A percentile compares a stretch with the other conserved stretches of the same genome.
phyloP scores from a whole-genome alignment of 495 filamentous ascomycete species.

The Cenococcum geophilum region DNA sequence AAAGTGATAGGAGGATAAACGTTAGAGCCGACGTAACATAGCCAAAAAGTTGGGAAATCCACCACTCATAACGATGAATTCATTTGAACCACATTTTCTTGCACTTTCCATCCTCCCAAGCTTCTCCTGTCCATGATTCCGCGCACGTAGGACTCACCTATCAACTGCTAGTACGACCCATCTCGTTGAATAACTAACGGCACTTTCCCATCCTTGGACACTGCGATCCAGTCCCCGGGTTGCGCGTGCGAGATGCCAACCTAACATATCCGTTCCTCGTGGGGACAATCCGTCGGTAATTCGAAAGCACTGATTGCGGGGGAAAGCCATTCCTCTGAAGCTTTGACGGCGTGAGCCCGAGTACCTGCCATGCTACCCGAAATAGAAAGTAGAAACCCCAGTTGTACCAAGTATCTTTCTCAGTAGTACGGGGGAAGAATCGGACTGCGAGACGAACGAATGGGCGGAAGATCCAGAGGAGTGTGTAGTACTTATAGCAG shows the following conservation, averaged over 20 bases:
- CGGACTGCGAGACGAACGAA: constrained; percentile 8
- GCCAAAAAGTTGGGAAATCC: too few relatives aligned
- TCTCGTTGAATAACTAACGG: constrained; percentile 10
- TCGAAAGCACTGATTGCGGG: constrained; percentile 5
- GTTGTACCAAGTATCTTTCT: constrained; percentile 12
- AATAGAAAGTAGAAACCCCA: constrained; percentile 9
- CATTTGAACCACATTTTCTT: constrained; percentile 17
- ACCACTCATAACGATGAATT: neutral
- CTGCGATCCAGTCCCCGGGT: constrained; percentile 6
- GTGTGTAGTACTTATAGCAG: constrained; percentile 13
- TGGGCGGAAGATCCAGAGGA: constrained; percentile 3
- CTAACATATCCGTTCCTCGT: constrained; percentile 15
- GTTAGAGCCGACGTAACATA: too few relatives aligned
- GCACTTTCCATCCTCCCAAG: constrained; percentile 4
- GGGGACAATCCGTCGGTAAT: constrained; percentile 13
- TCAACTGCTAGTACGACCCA: constrained; percentile 1
- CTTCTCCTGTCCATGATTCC: constrained; percentile 14
- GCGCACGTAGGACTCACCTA: constrained; percentile 18
- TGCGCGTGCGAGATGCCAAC: constrained; percentile 1
- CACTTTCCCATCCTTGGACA: constrained; percentile 12
- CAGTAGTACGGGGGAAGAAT: constrained; percentile 5
- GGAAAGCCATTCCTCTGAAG: constrained; percentile 16
- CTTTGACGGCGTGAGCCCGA: constrained; percentile 10
- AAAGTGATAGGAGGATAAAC: too few relatives aligned
- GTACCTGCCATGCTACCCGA: constrained; percentile 1